Evolutionary conservation across 1,139 yeast genomes (phyloP).

Genomic region (Torulaspora pretoriensis): DNA sequence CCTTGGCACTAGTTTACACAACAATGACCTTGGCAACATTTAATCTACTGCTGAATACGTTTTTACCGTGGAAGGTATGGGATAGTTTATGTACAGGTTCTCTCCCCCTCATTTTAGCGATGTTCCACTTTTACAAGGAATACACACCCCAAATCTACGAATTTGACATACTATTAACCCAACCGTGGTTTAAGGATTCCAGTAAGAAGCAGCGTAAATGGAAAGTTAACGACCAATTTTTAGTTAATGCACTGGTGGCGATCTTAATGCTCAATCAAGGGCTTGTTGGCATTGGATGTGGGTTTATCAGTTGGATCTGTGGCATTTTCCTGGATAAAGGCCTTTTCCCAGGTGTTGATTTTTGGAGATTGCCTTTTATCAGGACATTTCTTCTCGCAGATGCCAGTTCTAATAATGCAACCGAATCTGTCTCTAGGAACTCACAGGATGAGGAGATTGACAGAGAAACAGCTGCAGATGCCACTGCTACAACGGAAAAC

Average conservation of each 20-base stretch:
- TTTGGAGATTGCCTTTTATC: constrained; percentile 25
- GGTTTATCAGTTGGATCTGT: constrained; percentile 32
- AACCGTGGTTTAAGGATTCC: constrained; percentile 22
- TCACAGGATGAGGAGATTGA: constrained; percentile 5
- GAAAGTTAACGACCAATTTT: constrained; percentile 33
- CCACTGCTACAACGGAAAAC: constrained; percentile 8
- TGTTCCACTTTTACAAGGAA: constrained; percentile 35
- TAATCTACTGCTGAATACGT: constrained; percentile 18
- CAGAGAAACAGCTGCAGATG: constrained; percentile 6
- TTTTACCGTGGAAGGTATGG: constrained; percentile 25
- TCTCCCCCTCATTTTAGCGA: constrained; percentile 26
- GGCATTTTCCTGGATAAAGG: constrained; percentile 33
- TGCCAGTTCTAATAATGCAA: constrained; percentile 1
- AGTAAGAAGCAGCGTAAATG: constrained; percentile 20
- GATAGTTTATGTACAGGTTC: constrained; percentile 31
- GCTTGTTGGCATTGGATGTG: constrained; percentile 26
- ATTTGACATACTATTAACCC: constrained; percentile 26
- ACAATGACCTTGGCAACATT: constrained; percentile 18
- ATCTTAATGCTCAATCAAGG: constrained; percentile 33
- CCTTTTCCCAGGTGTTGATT: constrained; percentile 29
- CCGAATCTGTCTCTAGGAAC: constrained; percentile 3
- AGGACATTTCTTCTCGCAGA: constrained; percentile 5
- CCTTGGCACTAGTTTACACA: constrained; percentile 27
- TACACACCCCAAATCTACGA: constrained; percentile 35
- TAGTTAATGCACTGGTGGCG: constrained; percentile 24